Conservation (phyloP, 805 yeast species). For the Wickerhamomyces pijperi region DNA sequence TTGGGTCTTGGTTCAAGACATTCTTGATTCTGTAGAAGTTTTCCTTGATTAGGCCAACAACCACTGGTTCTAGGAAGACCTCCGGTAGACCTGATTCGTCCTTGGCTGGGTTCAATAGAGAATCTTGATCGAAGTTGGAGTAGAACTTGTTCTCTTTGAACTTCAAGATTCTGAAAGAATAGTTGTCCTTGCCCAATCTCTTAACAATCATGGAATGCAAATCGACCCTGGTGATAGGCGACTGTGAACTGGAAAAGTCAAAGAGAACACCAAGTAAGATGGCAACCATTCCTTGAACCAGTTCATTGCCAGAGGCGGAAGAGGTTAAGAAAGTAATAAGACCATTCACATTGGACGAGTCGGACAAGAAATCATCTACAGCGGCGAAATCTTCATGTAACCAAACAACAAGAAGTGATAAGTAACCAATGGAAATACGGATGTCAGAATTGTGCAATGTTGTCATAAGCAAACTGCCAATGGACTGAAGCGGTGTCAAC, state of each 20-base stretch:
- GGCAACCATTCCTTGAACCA: conserved; percentile 65
- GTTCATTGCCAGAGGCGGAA: conserved; percentile 35
- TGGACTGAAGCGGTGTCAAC: conserved; percentile 58
- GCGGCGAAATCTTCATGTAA: conserved; percentile 67
- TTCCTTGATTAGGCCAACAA: conserved; percentile 57
- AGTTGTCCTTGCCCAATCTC: conserved; percentile 74
- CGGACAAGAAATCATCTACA: conserved; percentile 63
- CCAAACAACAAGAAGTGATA: conserved; percentile 67
- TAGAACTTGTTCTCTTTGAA: conserved; percentile 51
- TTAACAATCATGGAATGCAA: conserved; percentile 52
- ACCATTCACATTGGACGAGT: conserved; percentile 54
- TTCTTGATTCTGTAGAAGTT: conserved; percentile 57
- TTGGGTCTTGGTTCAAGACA: conserved; percentile 67
- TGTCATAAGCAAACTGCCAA: conserved; percentile 63
- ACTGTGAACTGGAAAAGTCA: conserved; percentile 59
- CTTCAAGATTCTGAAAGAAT: conserved; percentile 59
- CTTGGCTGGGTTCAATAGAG: conserved; percentile 36
- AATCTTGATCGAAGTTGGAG: conserved; percentile 42
- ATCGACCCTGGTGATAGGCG: conserved; percentile 47
- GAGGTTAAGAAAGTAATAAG: conserved; percentile 55
- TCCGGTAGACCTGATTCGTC: conserved; percentile 85
- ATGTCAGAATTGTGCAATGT: conserved; percentile 55
- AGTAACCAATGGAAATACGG: conserved; percentile 66
- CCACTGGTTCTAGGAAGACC: conserved; percentile 57
- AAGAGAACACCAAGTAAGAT: conserved; percentile 66